Base-by-base conservation (phyloP, 2,329 filamentous ascomycete species). In the Exophiala bonariae region DNA sequence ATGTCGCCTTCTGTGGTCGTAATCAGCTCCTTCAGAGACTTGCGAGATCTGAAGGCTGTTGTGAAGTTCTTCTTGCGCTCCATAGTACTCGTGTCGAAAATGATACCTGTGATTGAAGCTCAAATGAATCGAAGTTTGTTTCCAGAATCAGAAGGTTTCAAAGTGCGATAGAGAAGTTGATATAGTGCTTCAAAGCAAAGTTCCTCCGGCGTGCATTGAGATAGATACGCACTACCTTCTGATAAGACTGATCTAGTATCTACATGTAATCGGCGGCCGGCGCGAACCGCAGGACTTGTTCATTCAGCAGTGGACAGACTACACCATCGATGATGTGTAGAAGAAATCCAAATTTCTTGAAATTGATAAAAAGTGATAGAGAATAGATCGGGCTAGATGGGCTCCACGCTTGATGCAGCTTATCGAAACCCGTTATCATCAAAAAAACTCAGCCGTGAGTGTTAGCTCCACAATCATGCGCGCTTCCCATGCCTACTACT, bases 351-450 rank as follows among this genome's bases (percentile, higher is more conserved):
- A n/a, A n/a, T n/a, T n/a, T n/a, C n/a, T n/a, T n/a, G n/a, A n/a
- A n/a, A n/a, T n/a, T n/a, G 35, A 38, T 38, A 38, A 38, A 20
- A 13, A 38, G 14, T 38, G 35, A 37, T 38, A 38, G n/a, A n/a
- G n/a, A n/a, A n/a, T n/a, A n/a, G n/a, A n/a, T n/a, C n/a, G n/a
- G n/a, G n/a, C n/a, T n/a, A n/a, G n/a, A n/a, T n/a, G n/a, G n/a
- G n/a, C n/a, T n/a, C n/a, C n/a, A n/a, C n/a, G n/a, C n/a, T n/a
- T n/a, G n/a, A n/a, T n/a, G n/a, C n/a, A n/a, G n/a, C n/a, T n/a
- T n/a, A n/a, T n/a, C n/a, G n/a, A 22, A 38, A n/a, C 23, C 14
- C 16, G 35, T 38, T 38, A 20, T 20, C 8, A 17, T 22, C 3
- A 22, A 22, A 20, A 38, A 38, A 38, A 38, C 35, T 38, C 35